Evolutionary conservation across 192 early-diverging fungal genomes (phyloP).

Genomic region (Dimargaris xerosporica): DNA sequence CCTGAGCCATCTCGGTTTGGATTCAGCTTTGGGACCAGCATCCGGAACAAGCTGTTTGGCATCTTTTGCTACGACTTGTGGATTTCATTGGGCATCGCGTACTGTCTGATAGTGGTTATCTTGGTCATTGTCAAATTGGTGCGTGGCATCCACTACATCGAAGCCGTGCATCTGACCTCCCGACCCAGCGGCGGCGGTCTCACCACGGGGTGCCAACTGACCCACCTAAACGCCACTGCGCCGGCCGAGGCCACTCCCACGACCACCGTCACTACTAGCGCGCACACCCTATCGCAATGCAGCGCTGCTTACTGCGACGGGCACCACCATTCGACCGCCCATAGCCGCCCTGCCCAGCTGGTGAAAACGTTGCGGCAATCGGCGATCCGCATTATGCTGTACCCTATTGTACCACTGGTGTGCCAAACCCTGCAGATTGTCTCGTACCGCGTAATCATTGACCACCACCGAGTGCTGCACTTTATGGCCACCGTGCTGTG

Average conservation of each 20-base stretch:
- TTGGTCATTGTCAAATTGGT: slow-evolving; percentile 8
- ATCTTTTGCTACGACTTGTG: slow-evolving; percentile 12
- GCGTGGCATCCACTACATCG: slow-evolving; percentile 9
- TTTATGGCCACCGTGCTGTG: slow-evolving; percentile 6
- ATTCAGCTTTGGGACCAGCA: slow-evolving; percentile 7
- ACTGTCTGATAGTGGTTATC: neutral
- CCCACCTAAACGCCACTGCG: neutral
- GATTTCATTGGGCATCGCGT: slow-evolving; percentile 2
- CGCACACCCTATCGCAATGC: neutral
- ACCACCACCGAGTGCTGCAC: slow-evolving; percentile 1
- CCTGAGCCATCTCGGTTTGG: slow-evolving; percentile 4
- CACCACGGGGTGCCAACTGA: neutral
- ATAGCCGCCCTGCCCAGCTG: neutral
- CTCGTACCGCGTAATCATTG: neutral
- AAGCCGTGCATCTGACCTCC: slow-evolving; percentile 1
- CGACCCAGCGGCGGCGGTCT: neutral
- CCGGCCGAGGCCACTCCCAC: neutral
- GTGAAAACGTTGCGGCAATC: slow-evolving; percentile 9
- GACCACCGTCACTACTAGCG: neutral
- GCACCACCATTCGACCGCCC: neutral
- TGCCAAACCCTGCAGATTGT: slow-evolving; percentile 9
- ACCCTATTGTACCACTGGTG: slow-evolving; percentile 7
- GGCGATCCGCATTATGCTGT: slow-evolving; percentile 7
- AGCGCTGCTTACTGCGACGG: neutral
- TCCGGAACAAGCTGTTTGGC: slow-evolving; percentile 1